A percentile compares a stretch with the other conserved stretches of the same genome.
Conservation (phyloP, 331 rosid genomes). For the Dryas integrifolia region DNA sequence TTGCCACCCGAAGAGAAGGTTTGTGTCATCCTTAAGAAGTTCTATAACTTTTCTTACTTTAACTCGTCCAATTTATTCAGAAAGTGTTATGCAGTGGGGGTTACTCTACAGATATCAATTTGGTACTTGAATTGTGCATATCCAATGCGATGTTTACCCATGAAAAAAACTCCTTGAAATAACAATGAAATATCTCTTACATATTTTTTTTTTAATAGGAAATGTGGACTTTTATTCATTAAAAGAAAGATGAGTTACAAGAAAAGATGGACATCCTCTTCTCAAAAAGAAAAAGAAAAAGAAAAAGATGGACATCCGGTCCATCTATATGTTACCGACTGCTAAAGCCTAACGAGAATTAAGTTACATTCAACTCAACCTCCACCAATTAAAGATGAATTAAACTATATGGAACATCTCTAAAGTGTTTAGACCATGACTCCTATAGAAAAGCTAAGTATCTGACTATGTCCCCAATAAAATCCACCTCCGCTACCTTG, state of each 20-base stretch:
- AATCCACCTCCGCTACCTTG: too few species aligned
- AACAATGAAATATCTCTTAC: neutral
- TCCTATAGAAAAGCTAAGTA: too few species aligned
- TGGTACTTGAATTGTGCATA: neutral
- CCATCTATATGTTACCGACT: neutral
- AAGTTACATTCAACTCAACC: neutral
- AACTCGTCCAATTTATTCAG: neutral
- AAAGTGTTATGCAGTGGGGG: neutral
- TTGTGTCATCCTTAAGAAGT: conserved; percentile 13
- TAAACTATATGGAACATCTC: neutral
- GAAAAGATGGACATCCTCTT: too few species aligned
- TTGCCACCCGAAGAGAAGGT: conserved; percentile 76
- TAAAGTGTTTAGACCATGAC: too few species aligned
- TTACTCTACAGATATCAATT: neutral
- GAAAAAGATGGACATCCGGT: neutral
- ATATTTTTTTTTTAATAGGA: neutral
- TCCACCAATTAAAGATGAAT: neutral
- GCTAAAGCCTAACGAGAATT: too few species aligned
- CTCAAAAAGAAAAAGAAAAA: too few species aligned
- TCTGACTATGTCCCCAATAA: too few species aligned
- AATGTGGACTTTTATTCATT: neutral
- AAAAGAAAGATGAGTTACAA: too few species aligned
- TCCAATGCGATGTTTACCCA: neutral
- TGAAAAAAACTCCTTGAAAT: neutral
- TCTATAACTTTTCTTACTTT: neutral